Evolutionary conservation across 768 basidiomycete genomes (phyloP).

Genomic region (Suillus subaureus): DNA sequence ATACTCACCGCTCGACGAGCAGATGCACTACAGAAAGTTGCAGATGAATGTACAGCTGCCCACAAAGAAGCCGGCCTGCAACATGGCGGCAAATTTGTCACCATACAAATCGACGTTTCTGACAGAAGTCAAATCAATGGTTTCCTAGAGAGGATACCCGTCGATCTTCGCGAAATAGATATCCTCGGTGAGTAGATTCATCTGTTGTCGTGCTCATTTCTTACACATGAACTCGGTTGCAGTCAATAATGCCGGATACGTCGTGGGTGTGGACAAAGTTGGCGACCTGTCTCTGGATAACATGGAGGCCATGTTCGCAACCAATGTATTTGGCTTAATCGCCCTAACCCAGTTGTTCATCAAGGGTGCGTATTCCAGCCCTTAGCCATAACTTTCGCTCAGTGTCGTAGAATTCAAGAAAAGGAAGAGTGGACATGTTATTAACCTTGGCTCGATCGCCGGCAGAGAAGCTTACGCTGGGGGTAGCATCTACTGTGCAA

Average conservation of each 20-base stretch:
- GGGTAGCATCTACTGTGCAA: constrained; percentile 92
- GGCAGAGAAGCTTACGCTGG: constrained; percentile 87
- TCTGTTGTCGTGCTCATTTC: background rate
- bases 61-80: constrained; percentile 72
- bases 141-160: constrained; percentile 72
- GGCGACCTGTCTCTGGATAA: constrained; percentile 79
- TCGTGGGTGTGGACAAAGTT: constrained; percentile 83
- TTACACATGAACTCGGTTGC: background rate
- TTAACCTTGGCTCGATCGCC: constrained; percentile 94
- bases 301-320: constrained; percentile 81
- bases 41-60: constrained; percentile 64
- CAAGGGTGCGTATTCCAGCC: constrained; percentile 40
- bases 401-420: constrained; percentile 67
- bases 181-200: constrained; percentile 64
- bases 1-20: constrained; percentile 80
- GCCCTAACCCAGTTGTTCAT: constrained; percentile 76
- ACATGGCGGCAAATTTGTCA: constrained; percentile 77
- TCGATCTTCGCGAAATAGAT: constrained; percentile 72
- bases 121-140: constrained; percentile 71
- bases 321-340: constrained; percentile 85
- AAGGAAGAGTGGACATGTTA: constrained; percentile 81
- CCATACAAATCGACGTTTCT: constrained; percentile 77
- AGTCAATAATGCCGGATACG: constrained; percentile 88
- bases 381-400: constrained; percentile 7
- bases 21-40: constrained; percentile 73